Evolutionary conservation across 129 eudicot genomes (phyloP).

Genomic region (Flaveria sonorensis): DNA sequence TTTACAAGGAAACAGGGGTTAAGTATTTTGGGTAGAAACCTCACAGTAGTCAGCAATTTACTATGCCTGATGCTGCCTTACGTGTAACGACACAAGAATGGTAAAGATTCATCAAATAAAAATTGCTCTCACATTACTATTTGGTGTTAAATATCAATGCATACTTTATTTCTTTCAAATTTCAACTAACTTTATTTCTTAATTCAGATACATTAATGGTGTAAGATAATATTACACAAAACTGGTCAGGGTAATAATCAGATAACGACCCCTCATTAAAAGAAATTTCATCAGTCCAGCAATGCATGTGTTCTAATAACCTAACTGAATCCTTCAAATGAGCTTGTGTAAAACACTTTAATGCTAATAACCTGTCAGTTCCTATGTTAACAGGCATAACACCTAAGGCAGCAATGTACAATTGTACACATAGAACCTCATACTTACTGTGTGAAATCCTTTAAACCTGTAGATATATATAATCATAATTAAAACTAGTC

Average conservation of each 20-base stretch:
- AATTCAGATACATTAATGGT: background rate
- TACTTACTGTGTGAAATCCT: background rate
- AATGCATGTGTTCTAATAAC: background rate
- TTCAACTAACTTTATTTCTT: constrained; percentile 11
- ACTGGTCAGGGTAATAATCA: background rate
- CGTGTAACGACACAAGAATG: background rate
- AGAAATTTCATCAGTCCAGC: background rate
- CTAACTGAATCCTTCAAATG: constrained; percentile 6
- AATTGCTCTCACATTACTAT: background rate
- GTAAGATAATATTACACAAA: background rate
- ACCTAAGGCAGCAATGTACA: constrained; percentile 8
- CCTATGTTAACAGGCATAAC: background rate
- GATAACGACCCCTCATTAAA: background rate
- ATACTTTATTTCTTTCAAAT: constrained; percentile 2
- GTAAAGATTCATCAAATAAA: background rate
- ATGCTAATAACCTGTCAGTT: constrained; percentile 1
- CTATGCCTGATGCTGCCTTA: constrained; percentile 1
- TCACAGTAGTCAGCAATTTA: background rate
- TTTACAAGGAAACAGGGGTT: constrained; percentile 7
- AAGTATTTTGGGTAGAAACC: background rate
- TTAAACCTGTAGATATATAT: constrained; percentile 17
- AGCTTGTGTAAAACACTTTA: background rate
- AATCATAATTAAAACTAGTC: background rate
- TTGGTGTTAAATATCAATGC: background rate
- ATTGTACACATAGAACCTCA: constrained; percentile 1